Evolutionary conservation across 371 early-diverging fungal species (phyloP), one percentile per base, ranked within the genome.

Genomic region (Blakeslea trispora): DNA sequence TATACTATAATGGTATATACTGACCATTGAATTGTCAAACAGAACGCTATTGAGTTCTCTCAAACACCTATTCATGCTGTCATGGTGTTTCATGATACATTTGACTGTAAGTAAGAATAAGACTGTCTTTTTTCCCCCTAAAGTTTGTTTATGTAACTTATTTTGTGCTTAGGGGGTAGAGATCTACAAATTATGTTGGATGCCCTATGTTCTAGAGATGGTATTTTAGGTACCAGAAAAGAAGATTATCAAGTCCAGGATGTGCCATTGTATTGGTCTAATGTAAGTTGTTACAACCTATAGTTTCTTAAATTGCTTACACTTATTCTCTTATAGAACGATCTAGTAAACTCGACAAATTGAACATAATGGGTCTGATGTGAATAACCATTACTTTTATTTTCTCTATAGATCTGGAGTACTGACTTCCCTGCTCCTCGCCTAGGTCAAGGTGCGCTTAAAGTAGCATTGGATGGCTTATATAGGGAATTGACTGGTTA

Each of bases 21-120:
- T 17, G 23, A 42, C 3, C 34, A 23, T 45, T 23, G 5, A 50
- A 10, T 5, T 9, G 3, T 42, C 17, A 14, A 32, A 19, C 32
- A 69, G 63, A 23, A 55, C 65, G 41, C 57, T 0, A 28, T 52
- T 41, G 78, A 90, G 53, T 81, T 85, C 53, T 68, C 74, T 21
- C 60, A 71, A 35, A 65, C 74, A 21, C 84, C 86, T 19, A 81
- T 91, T 55, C 75, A 83, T 24, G 90, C 90, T 5, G 80, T 92
- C 1, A 79, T 94, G 84, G 81, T 92, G 58, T 90, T 93, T 71
- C 88, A 95, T 62, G 95, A 95, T 66, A 87, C 91, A 15, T 77
- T 82, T 32, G 91, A 95, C 59, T 94, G 90, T 79, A 75, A 57
- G 69, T 53, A 22, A 7, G 7, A 3, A 28, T 28, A 28, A 28